phyloP scores from a whole-genome alignment of 169 alveolate species.

The Babesia ovis region DNA sequence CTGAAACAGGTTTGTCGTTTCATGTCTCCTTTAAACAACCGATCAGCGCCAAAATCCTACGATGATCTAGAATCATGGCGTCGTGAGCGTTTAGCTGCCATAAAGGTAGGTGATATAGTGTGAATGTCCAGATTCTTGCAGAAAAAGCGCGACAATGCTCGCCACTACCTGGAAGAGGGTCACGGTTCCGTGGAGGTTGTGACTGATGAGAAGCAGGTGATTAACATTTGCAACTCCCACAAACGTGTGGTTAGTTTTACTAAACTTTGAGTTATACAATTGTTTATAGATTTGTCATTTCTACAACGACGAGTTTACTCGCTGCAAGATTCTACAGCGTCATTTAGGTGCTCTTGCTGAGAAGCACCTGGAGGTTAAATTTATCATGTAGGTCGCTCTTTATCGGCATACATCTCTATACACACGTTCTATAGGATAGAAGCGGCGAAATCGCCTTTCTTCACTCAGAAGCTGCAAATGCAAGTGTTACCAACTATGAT shows the following conservation, averaged over 20 bases:
- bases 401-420: neutral
- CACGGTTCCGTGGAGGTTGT: constrained; percentile 52
- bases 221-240: constrained; percentile 46
- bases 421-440: constrained; percentile 24
- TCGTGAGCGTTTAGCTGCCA: constrained; percentile 19
- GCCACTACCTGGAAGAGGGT: constrained; percentile 59
- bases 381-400: constrained; percentile 54
- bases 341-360: constrained; percentile 38
- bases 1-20: constrained; percentile 6
- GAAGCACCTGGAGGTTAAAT: constrained; percentile 57
- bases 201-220: constrained; percentile 59
- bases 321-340: constrained; percentile 59
- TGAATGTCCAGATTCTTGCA: neutral
- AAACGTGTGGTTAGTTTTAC: constrained; percentile 42
- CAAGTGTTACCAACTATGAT: constrained; percentile 61
- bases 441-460: constrained; percentile 63
- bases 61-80: constrained; percentile 19
- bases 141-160: constrained; percentile 30
- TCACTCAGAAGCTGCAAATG: constrained; percentile 52
- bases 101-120: neutral
- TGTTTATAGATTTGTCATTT: constrained; percentile 52
- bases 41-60: constrained; percentile 1
- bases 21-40: no score
- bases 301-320: constrained; percentile 55
- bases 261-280: no score